A percentile compares a stretch with the other conserved stretches of the same genome.
These are phyloP conservation scores for Anisodus tanguticus DNA, from an alignment of 257 asterid species.

Conservation along the genomic window DNA sequence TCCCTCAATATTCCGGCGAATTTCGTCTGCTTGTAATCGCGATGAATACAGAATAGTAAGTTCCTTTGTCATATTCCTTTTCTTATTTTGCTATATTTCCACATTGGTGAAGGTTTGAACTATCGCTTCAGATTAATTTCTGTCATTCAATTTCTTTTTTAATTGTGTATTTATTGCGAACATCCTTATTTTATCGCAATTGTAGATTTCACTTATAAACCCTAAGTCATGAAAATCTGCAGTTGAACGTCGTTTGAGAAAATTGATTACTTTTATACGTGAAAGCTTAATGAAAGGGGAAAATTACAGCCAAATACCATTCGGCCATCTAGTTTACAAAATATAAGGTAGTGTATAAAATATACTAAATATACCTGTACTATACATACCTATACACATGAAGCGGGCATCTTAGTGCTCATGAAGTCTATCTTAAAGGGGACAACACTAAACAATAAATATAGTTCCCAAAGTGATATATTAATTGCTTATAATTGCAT, in stretches of 20 bases:
- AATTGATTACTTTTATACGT: not conserved
- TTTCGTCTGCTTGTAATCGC: not conserved
- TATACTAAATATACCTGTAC: too few species aligned
- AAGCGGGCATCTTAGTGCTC: constrained; percentile 4
- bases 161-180: not conserved
- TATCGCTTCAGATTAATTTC: not conserved
- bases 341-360: too few species aligned
- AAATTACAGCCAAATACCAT: too few species aligned
- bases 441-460: not conserved
- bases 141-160: not conserved
- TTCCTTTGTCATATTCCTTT: not conserved
- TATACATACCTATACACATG: too few species aligned
- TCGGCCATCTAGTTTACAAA: too few species aligned
- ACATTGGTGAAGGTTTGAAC: not conserved
- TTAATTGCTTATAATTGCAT: not conserved
- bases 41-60: constrained; percentile 27
- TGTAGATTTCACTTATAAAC: not conserved
- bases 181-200: not conserved
- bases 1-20: not conserved
- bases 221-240: not conserved
- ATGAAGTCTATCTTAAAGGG: not conserved
- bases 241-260: constrained; percentile 12
- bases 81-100: not conserved
- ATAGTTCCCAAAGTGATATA: not conserved
- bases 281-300: not conserved